phyloP scores from a whole-genome alignment of 2,329 filamentous ascomycete genomes.

The Polytolypa hystricis region DNA sequence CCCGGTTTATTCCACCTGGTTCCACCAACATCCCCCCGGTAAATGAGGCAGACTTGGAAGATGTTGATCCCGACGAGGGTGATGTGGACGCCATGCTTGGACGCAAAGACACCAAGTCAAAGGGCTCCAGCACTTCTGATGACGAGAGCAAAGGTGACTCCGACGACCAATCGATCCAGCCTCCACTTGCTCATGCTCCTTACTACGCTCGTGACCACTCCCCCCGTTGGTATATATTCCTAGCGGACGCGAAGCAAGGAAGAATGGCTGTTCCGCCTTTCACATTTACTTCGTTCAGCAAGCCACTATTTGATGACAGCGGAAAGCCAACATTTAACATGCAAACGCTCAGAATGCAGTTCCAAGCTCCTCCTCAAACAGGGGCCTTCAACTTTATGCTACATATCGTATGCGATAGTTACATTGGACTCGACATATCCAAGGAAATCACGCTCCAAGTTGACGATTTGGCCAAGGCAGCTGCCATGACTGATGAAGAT shows the following conservation, averaged over 20 bases:
- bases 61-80: conserved; percentile 84
- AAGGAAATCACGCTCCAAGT: conserved; percentile 82
- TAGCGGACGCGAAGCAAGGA: conserved; percentile 85
- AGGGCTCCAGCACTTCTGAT: conserved; percentile 50
- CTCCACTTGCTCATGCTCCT: conserved; percentile 80
- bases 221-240: conserved; percentile 87
- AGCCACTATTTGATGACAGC: conserved; percentile 67
- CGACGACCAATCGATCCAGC: conserved; percentile 50
- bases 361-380: conserved; percentile 82
- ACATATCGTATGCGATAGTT: conserved; percentile 88
- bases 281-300: conserved; percentile 86
- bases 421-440: conserved; percentile 87
- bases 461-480: conserved; percentile 78
- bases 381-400: conserved; percentile 92
- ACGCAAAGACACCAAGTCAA: conserved; percentile 56
- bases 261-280: conserved; percentile 96
- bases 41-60: conserved; percentile 70
- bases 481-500: conserved; percentile 69
- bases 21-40: conserved; percentile 62
- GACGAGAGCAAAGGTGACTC: conserved; percentile 41
- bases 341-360: conserved; percentile 94
- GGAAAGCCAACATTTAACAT: conserved; percentile 87
- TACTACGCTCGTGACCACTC: conserved; percentile 83
- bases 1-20: conserved; percentile 82
- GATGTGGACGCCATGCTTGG: conserved; percentile 78